These are phyloP conservation scores for Dictyostelium citrinum DNA, from an alignment of 78 protist species.

Conservation along the genomic window DNA sequence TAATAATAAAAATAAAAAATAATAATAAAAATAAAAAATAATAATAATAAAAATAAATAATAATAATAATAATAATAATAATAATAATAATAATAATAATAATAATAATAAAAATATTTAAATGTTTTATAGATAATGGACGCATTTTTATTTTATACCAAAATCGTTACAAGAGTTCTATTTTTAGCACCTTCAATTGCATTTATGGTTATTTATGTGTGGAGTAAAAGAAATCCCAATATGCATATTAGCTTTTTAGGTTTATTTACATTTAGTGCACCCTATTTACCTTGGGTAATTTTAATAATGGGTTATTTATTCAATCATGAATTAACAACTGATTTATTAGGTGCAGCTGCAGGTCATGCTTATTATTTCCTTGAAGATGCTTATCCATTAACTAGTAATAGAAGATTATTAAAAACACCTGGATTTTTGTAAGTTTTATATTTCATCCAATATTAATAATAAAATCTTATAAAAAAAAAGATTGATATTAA, in stretches of 20 bases:
- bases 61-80: neutral
- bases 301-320: slow-evolving; percentile 57
- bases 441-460: neutral
- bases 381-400: slow-evolving; percentile 70
- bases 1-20: too few species aligned
- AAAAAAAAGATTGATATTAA: too few species aligned
- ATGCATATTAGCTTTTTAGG: slow-evolving; percentile 76
- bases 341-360: slow-evolving; percentile 69
- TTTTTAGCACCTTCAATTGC: slow-evolving; percentile 77
- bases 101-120: neutral
- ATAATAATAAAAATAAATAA: neutral
- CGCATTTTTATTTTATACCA: slow-evolving; percentile 60
- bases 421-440: slow-evolving; percentile 64
- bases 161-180: slow-evolving; percentile 22
- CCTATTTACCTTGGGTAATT: slow-evolving; percentile 82
- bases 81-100: neutral
- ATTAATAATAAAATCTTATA: too few species aligned
- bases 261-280: slow-evolving; percentile 80
- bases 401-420: slow-evolving; percentile 48
- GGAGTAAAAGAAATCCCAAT: slow-evolving; percentile 80
- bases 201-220: slow-evolving; percentile 82
- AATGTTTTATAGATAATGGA: slow-evolving; percentile 4
- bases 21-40: neutral
- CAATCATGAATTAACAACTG: slow-evolving; percentile 35
- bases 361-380: slow-evolving; percentile 76